phyloP scores from a whole-genome alignment of 306 rosid species.

The Pterocarpus santalinus region DNA sequence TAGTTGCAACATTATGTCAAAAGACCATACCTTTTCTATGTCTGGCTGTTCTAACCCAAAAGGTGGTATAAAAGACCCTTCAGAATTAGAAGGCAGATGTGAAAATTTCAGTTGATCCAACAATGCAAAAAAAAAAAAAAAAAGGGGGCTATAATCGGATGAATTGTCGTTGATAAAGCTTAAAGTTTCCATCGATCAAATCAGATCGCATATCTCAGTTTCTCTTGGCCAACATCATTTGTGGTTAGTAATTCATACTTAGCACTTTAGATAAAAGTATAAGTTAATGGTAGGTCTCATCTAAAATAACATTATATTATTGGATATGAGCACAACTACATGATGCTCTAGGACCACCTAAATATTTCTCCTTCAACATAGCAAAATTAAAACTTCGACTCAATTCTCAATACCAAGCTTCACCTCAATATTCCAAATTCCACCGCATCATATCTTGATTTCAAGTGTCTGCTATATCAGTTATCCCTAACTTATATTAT shows the following conservation, averaged over 20 bases:
- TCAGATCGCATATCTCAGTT: background rate
- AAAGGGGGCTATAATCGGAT: background rate
- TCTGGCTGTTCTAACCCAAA: constrained; percentile 9
- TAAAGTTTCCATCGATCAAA: background rate
- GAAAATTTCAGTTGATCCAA: constrained; percentile 13
- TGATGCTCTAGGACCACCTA: too few species aligned
- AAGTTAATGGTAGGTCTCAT: too few species aligned
- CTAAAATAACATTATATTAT: too few species aligned
- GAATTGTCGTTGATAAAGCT: background rate
- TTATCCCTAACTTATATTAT: too few species aligned
- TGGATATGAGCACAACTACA: too few species aligned
- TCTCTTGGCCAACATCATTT: constrained; percentile 5
- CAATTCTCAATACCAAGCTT: background rate
- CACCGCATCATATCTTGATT: too few species aligned
- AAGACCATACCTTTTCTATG: constrained; percentile 5
- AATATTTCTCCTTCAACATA: background rate
- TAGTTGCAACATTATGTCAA: constrained; percentile 20
- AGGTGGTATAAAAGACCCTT: background rate
- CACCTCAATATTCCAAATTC: too few species aligned
- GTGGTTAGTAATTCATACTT: background rate
- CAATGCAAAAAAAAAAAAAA: background rate
- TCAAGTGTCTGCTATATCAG: too few species aligned
- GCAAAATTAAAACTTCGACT: constrained; percentile 8
- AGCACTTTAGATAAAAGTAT: too few species aligned
- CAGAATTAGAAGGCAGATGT: constrained; percentile 27